Conservation (phyloP, 129 eudicot genomes). For the Helichrysum umbraculigerum region DNA sequence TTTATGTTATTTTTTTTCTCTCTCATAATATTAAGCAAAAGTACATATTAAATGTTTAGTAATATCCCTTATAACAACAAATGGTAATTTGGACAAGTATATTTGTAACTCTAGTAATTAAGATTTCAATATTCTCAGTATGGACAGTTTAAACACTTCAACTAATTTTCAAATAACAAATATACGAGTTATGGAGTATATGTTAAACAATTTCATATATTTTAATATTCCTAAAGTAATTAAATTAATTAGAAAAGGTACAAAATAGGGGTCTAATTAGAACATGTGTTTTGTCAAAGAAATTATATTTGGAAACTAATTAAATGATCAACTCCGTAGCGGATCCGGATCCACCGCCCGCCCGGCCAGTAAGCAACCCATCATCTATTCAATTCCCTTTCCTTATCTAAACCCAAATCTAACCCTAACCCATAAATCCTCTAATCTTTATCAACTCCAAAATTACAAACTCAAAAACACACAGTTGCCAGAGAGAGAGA, state of each 20-base stretch:
- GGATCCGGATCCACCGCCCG: constrained; percentile 12
- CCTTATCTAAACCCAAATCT: constrained; percentile 9
- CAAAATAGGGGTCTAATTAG: constrained; percentile 28
- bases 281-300: constrained; percentile 16
- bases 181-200: too few species aligned
- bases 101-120: too few species aligned
- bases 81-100: too few species aligned
- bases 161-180: too few species aligned
- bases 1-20: too few species aligned
- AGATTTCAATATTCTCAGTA: too few species aligned
- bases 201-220: too few species aligned
- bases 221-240: too few species aligned
- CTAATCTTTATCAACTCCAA: constrained; percentile 34
- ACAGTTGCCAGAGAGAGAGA: not conserved
- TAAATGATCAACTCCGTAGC: not conserved
- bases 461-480: not conserved
- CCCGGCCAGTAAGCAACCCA: constrained; percentile 17
- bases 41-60: too few species aligned
- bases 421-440: constrained; percentile 49
- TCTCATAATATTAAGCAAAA: too few species aligned
- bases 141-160: too few species aligned
- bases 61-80: too few species aligned
- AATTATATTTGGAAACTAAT: not conserved
- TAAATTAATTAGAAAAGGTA: not conserved
- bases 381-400: constrained; percentile 26